A percentile compares a stretch with the other conserved stretches of the same genome.
phyloP scores from a whole-genome alignment of 2,329 filamentous ascomycete genomes.

The Pleomassaria siparia region DNA sequence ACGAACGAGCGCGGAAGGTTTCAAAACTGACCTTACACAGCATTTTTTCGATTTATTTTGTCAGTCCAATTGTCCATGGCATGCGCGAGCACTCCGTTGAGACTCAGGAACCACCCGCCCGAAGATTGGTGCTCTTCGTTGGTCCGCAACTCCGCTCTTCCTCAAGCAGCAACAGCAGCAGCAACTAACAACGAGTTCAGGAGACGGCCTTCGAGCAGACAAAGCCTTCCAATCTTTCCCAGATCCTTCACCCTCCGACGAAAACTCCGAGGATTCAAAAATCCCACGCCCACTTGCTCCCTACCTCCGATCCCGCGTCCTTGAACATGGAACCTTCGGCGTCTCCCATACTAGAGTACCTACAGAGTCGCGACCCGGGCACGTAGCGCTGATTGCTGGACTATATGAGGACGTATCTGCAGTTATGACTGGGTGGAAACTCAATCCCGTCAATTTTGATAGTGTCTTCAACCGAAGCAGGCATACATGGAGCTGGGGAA shows the following conservation, averaged over 20 bases:
- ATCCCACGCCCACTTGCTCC: conserved; percentile 80
- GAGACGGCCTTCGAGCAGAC: conserved; percentile 92
- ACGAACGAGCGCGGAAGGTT: neutral
- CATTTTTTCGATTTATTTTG: conserved; percentile 98
- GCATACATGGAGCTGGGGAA: conserved; percentile 99
- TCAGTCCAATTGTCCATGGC: conserved; percentile 93
- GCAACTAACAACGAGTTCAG: conserved; percentile 41
- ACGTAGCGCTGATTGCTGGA: conserved; percentile 94
- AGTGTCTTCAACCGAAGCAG: conserved; percentile 96
- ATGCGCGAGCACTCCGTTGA: conserved; percentile 82
- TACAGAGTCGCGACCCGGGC: conserved; percentile 92
- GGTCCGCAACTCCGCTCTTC: conserved; percentile 53
- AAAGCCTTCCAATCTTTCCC: conserved; percentile 95
- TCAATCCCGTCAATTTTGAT: conserved; percentile 98
- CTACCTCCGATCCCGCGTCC: conserved; percentile 84
- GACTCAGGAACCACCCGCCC: conserved; percentile 74
- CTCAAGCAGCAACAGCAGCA: neutral
- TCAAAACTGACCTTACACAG: conserved; percentile 49
- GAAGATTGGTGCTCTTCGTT: conserved; percentile 89
- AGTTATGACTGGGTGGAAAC: conserved; percentile 96
- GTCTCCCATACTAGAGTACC: conserved; percentile 96
- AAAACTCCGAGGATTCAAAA: conserved; percentile 60
- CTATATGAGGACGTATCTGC: conserved; percentile 97
- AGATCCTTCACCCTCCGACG: conserved; percentile 71
- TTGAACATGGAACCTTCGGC: conserved; percentile 90